Base-by-base conservation (phyloP, 495 filamentous ascomycete genomes). In the Tuber indicum region DNA sequence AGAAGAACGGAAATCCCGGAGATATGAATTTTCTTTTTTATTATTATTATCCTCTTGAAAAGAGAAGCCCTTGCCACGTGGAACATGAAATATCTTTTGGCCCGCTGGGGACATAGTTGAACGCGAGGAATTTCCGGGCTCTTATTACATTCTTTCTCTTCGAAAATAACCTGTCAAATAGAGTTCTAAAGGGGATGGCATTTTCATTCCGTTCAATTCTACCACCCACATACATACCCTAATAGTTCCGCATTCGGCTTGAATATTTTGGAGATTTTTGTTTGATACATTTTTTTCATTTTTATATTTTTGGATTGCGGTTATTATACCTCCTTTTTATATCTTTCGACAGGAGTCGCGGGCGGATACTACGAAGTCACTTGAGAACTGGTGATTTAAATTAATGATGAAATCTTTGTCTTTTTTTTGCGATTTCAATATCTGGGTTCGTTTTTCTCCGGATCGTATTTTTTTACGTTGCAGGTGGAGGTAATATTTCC, bases 61-160 rank as follows among this genome's bases (percentile, higher is more conserved):
- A 62, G 26, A 43, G n/a, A 62, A 62, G 26, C 52, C n/a, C 52
- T 62, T 62, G 52, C 52, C 52, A 62, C 52, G 52, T 62, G 52
- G 52, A 62, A 62, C 52, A 62, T 62, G 52, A 62, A 62, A 26
- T 62, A 62, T 62, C n/a, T 26, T 26, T 62, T 62, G 52, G 52
- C 52, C 52, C 52, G 52, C 52, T 32, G 52, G 52, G 52, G 52
- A 58, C 49, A 47, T 6, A 23, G 0, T 58, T 58, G 49, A 12
- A 26, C 9, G 23, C 10, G 52, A 62, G n/a, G 10, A n/a, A 14
- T 26, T 62, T 62, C 52, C 52, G 52, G 52, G 52, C 52, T 23
- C 26, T 26, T 62, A 26, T 62, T 62, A 41, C 39, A 41, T 23
- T 58, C 21, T 49, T 21, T 49, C 47, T 62, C n/a, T 62, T 62